A percentile compares a stretch with the other conserved stretches of the same genome.
phyloP scores from a whole-genome alignment of 2,329 filamentous ascomycete genomes.

The Pezicula carpinea region DNA sequence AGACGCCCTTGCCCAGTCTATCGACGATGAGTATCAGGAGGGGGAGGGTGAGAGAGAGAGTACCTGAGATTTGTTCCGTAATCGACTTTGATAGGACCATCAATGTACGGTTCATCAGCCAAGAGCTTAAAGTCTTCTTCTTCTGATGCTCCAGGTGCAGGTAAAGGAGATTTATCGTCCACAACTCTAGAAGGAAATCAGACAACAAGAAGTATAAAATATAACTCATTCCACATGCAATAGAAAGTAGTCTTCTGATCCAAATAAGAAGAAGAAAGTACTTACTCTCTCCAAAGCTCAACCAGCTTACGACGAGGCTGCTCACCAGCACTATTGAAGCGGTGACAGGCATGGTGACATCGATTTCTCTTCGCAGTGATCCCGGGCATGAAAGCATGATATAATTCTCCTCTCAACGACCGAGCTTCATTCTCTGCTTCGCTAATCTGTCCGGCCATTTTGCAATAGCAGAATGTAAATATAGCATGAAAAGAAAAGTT shows the following conservation, averaged over 20 bases:
- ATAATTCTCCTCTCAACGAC: constrained; percentile 67
- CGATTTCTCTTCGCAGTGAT: constrained; percentile 58
- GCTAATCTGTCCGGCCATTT: constrained; percentile 28
- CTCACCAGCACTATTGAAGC: constrained; percentile 60
- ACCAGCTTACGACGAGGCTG: constrained; percentile 56
- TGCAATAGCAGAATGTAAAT: not conserved
- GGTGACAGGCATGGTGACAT: constrained; percentile 55
- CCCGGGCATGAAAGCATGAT: constrained; percentile 67
- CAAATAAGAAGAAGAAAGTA: constrained; percentile 20
- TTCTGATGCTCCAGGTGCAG: constrained; percentile 48
- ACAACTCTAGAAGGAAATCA: constrained; percentile 46
- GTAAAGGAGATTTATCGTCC: constrained; percentile 57
- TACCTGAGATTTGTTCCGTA: constrained; percentile 71
- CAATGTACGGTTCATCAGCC: constrained; percentile 62
- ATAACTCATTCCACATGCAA: not conserved
- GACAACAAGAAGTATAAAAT: not conserved
- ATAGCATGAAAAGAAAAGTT: too few species aligned
- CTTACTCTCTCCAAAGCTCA: constrained; percentile 69
- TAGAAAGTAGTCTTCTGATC: not conserved
- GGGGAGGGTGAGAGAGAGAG: constrained; percentile 5
- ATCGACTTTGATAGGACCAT: constrained; percentile 66
- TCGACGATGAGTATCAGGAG: constrained; percentile 4
- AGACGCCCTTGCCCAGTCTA: constrained; percentile 64
- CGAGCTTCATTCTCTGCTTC: constrained; percentile 43
- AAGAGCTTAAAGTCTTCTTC: constrained; percentile 64